Evolutionary conservation across 148 eudicot genomes (phyloP).

Genomic region (Hydrangea macrophylla): DNA sequence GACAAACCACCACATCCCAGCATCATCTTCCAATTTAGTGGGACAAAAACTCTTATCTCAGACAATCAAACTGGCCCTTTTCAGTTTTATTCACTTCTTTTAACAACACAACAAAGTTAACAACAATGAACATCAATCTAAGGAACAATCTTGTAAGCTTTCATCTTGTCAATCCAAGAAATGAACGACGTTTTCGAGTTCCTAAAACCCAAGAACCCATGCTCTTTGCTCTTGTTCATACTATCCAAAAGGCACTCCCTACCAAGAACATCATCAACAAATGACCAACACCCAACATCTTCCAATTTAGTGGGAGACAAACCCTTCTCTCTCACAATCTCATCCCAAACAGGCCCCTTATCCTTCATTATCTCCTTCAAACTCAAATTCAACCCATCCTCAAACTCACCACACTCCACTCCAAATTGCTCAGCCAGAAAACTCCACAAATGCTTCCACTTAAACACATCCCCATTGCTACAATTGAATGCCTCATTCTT

Average conservation of each 20-base stretch:
- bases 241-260: neutral
- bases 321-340: conserved; percentile 15
- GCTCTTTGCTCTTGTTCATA: conserved; percentile 1
- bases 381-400: conserved; percentile 3
- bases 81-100: no score
- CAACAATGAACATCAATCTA: neutral
- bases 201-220: neutral
- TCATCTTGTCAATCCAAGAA: conserved; percentile 11
- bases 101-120: no score
- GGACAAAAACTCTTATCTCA: no score
- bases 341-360: conserved; percentile 19
- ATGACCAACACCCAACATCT: neutral
- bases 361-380: conserved; percentile 15
- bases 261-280: neutral
- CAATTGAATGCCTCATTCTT: conserved; percentile 21
- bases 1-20: no score
- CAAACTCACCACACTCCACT: conserved; percentile 8
- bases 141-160: conserved; percentile 8
- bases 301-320: conserved; percentile 4
- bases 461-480: conserved; percentile 18
- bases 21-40: no score
- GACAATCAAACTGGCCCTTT: no score
- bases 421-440: conserved; percentile 17
- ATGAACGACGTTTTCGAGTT: neutral
- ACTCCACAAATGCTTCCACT: conserved; percentile 24